A percentile compares a stretch with the other conserved stretches of the same genome.
phyloP scores from a whole-genome alignment of 2,329 filamentous ascomycete genomes.

The Fusarium haematococcum region DNA sequence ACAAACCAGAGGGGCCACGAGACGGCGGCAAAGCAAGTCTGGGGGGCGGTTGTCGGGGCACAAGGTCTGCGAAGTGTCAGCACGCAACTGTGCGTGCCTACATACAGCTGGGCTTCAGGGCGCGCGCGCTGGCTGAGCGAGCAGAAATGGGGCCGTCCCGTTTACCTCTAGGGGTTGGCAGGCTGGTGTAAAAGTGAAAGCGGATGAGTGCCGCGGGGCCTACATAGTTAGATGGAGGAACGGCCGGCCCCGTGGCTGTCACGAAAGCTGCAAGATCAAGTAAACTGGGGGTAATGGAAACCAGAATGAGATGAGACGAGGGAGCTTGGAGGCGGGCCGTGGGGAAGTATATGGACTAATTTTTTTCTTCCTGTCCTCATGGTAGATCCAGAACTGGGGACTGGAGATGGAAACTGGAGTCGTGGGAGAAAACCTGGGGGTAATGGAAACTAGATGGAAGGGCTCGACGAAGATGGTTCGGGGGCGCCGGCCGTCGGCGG shows the following conservation, averaged over 20 bases:
- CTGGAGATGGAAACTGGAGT: constrained; percentile 28
- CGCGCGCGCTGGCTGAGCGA: constrained; percentile 17
- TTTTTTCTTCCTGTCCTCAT: constrained; percentile 24
- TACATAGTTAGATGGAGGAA: constrained; percentile 3
- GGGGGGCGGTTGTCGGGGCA: constrained; percentile 25
- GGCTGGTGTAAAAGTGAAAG: constrained; percentile 25
- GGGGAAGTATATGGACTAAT: constrained; percentile 27
- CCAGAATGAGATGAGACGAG: constrained; percentile 20
- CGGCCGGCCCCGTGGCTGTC: constrained; percentile 42
- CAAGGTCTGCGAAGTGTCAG: constrained; percentile 14
- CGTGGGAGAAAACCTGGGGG: constrained; percentile 47
- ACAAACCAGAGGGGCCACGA: constrained; percentile 45
- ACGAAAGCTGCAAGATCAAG: constrained; percentile 51
- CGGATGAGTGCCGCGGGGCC: constrained; percentile 30
- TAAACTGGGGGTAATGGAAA: constrained; percentile 53
- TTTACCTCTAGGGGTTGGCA: constrained; percentile 33
- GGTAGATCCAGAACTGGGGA: constrained; percentile 32
- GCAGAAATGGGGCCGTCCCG: constrained; percentile 27
- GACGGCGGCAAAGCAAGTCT: constrained; percentile 31
- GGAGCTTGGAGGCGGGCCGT: constrained; percentile 17
- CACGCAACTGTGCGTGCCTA: constrained; percentile 29
- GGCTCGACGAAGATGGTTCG: constrained; percentile 30
- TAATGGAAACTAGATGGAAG: constrained; percentile 49
- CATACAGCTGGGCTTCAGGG: background rate
- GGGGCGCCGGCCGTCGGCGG: constrained; percentile 39